These are phyloP conservation scores for Verticillium nonalfalfae DNA, from an alignment of 2,329 filamentous ascomycete species.

Conservation along the genomic window DNA sequence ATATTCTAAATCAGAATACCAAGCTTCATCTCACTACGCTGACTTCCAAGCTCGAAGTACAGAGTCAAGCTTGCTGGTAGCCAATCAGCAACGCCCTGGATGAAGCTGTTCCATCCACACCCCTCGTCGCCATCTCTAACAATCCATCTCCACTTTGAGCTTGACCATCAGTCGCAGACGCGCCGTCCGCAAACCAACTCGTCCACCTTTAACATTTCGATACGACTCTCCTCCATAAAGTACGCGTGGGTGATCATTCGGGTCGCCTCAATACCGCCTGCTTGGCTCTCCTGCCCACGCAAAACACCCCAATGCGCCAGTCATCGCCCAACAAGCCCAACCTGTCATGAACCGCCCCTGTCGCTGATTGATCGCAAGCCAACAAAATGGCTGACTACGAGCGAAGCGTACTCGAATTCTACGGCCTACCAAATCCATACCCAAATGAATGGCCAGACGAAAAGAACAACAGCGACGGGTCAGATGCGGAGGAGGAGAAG, in stretches of 20 bases:
- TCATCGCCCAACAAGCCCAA: neutral
- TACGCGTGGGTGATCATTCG: neutral
- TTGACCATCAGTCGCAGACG: neutral
- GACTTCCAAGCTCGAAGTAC: neutral
- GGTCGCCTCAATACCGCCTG: neutral
- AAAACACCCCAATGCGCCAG: neutral
- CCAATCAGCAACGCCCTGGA: neutral
- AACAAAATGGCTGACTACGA: constrained; percentile 62
- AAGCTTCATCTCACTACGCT: neutral
- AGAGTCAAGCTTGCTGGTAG: neutral
- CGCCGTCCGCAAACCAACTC: neutral
- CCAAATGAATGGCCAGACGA: constrained; percentile 84
- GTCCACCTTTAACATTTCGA: neutral
- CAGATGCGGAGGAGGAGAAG: constrained; percentile 48
- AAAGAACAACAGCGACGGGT: constrained; percentile 68
- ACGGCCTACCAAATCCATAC: constrained; percentile 73
- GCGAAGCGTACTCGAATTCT: constrained; percentile 77
- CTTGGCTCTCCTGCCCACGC: neutral
- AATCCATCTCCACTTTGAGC: neutral
- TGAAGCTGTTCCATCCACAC: neutral
- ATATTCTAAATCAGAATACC: no score
- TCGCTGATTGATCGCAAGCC: neutral
- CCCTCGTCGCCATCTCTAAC: neutral
- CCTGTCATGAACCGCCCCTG: neutral
- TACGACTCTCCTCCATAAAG: neutral